Conservation (phyloP, 495 filamentous ascomycete genomes). For the Penicillium parvum region DNA sequence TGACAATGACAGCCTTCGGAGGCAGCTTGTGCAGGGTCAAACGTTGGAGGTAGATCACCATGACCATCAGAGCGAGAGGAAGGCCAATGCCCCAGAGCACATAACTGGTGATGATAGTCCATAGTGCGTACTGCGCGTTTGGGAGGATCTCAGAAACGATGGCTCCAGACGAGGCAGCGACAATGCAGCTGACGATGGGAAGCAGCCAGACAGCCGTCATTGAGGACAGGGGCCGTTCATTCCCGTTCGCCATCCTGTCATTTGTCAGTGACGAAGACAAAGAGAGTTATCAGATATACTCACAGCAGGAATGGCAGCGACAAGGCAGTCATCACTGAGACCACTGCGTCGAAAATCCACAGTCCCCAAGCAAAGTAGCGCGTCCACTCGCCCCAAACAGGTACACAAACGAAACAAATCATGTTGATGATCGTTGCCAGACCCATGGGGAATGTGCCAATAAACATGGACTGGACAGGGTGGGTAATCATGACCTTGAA, state of each 20-base stretch:
- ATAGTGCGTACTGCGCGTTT: slow-evolving; percentile 48
- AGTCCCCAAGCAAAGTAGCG: slow-evolving; percentile 45
- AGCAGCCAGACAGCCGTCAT: slow-evolving; percentile 61
- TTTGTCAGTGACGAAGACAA: not conserved
- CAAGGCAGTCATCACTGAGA: slow-evolving; percentile 48
- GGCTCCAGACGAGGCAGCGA: slow-evolving; percentile 54
- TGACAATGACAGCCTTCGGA: slow-evolving; percentile 55
- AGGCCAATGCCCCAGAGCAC: slow-evolving; percentile 57
- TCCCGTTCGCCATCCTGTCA: slow-evolving; percentile 31
- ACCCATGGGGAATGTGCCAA: slow-evolving; percentile 61
- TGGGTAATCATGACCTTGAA: slow-evolving; percentile 54
- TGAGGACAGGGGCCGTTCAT: slow-evolving; percentile 29
- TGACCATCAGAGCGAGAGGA: slow-evolving; percentile 49
- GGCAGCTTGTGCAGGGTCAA: slow-evolving; percentile 54
- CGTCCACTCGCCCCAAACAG: slow-evolving; percentile 43
- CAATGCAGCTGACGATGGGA: slow-evolving; percentile 55
- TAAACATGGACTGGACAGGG: slow-evolving; percentile 56
- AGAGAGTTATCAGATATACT: slow-evolving; percentile 7
- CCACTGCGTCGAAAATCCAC: slow-evolving; percentile 56
- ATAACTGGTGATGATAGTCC: slow-evolving; percentile 53
- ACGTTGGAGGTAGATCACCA: slow-evolving; percentile 59
- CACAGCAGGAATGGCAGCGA: slow-evolving; percentile 55
- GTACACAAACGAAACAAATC: slow-evolving; percentile 51
- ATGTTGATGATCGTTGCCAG: slow-evolving; percentile 60
- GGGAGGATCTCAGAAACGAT: slow-evolving; percentile 52